Conservation (phyloP, 1,284 basidiomycete species). For the Bondarzewia mesenterica region DNA sequence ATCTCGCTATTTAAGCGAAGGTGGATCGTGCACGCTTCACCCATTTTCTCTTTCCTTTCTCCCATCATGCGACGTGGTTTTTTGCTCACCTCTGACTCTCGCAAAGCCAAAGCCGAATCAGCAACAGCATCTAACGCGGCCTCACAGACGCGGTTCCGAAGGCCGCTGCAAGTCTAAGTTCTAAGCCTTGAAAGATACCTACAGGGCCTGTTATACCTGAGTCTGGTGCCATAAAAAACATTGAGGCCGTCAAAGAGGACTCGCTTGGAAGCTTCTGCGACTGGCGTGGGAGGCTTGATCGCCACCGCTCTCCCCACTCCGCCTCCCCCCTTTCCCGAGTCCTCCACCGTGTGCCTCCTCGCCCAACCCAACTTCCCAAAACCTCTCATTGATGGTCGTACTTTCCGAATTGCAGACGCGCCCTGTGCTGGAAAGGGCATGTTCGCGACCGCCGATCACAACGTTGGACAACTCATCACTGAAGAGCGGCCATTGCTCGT, state of each 20-base stretch:
- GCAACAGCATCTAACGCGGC: background rate
- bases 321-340: background rate
- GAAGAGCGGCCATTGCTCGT: constrained; percentile 13
- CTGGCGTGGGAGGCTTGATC: background rate
- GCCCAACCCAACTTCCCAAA: background rate
- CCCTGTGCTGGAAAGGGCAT: constrained; percentile 5
- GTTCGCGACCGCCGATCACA: constrained; percentile 7
- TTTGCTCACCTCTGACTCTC: background rate
- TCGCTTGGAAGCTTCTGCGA: too few relatives aligned
- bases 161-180: too few relatives aligned
- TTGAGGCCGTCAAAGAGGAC: too few relatives aligned
- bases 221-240: too few relatives aligned
- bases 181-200: too few relatives aligned
- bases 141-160: background rate
- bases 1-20: too few relatives aligned
- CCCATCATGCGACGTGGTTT: background rate
- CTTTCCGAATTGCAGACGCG: background rate
- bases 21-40: background rate
- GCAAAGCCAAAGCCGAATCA: background rate
- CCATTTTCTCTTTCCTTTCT: background rate
- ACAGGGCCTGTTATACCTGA: too few relatives aligned
- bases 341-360: background rate
- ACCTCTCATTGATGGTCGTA: background rate
- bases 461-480: constrained; percentile 10
- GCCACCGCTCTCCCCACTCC: background rate